These are phyloP conservation scores for Leccinum uliginosum DNA, from an alignment of 768 basidiomycete genomes.

Conservation along the genomic window DNA sequence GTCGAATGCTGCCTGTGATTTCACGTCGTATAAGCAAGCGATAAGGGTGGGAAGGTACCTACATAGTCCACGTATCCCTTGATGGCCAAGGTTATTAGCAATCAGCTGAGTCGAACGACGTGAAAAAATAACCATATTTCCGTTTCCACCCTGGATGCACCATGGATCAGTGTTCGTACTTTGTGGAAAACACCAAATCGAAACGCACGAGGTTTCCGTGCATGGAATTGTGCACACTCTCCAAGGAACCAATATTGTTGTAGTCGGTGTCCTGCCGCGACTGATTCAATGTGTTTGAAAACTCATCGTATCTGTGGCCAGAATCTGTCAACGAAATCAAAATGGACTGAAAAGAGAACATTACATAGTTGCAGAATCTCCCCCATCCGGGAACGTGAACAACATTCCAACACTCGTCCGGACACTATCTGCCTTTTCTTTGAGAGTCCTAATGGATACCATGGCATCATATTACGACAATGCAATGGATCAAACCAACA, in stretches of 20 bases:
- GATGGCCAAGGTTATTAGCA: background rate
- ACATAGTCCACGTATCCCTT: constrained; percentile 23
- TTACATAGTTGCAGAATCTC: constrained; percentile 12
- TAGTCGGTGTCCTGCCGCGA: constrained; percentile 15
- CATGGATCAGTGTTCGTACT: background rate
- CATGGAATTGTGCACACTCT: constrained; percentile 18
- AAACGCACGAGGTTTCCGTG: constrained; percentile 17
- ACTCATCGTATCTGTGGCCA: constrained; percentile 25
- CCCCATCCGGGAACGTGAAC: constrained; percentile 16
- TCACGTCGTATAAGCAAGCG: background rate
- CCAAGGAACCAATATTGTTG: constrained; percentile 16
- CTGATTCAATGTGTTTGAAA: constrained; percentile 22
- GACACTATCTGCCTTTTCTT: constrained; percentile 8
- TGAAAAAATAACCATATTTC: constrained; percentile 22
- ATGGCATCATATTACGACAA: background rate
- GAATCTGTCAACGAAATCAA: background rate
- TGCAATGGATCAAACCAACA: constrained; percentile 3
- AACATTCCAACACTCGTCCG: constrained; percentile 17
- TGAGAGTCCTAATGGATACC: constrained; percentile 10
- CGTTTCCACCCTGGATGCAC: constrained; percentile 21
- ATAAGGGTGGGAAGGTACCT: background rate
- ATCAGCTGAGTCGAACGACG: background rate
- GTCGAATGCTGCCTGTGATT: constrained; percentile 20
- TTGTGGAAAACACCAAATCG: background rate
- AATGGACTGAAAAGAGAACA: background rate